These are phyloP conservation scores for Trichoderma breve DNA, from an alignment of 2,329 filamentous ascomycete genomes.

Conservation along the genomic window DNA sequence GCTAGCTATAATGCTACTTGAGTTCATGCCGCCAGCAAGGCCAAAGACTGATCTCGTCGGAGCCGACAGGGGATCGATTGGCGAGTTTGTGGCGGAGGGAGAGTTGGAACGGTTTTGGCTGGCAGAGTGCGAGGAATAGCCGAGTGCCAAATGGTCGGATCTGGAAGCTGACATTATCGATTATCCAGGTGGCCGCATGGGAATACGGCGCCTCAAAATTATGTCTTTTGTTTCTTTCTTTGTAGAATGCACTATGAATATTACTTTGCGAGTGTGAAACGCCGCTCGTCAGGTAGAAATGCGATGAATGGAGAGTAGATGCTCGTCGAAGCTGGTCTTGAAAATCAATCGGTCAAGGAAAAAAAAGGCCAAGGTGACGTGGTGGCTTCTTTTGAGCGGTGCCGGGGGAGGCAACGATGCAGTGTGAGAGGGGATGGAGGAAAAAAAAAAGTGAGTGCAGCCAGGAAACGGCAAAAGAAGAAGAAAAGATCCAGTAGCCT, in stretches of 20 bases:
- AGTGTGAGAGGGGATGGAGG: background rate
- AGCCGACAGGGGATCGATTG: slow-evolving; percentile 68
- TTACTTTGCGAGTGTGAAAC: slow-evolving; percentile 3
- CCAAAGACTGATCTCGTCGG: slow-evolving; percentile 70
- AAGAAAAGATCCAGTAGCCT: slow-evolving; percentile 31
- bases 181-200: slow-evolving; percentile 61
- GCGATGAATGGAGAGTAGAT: slow-evolving; percentile 11
- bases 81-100: slow-evolving; percentile 76
- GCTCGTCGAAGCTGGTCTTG: slow-evolving; percentile 17
- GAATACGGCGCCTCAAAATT: slow-evolving; percentile 26
- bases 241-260: slow-evolving; percentile 12
- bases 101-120: slow-evolving; percentile 69
- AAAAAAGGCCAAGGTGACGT: slow-evolving; percentile 17
- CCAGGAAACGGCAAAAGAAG: slow-evolving; percentile 4
- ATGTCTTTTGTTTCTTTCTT: background rate
- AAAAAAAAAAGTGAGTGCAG: slow-evolving; percentile 10
- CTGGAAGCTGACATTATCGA: slow-evolving; percentile 91
- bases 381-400: slow-evolving; percentile 6
- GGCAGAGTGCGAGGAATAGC: slow-evolving; percentile 70
- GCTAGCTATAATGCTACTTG: slow-evolving; percentile 57
- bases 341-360: slow-evolving; percentile 19
- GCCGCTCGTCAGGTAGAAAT: slow-evolving; percentile 11
- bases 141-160: slow-evolving; percentile 82
- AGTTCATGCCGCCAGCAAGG: slow-evolving; percentile 60
- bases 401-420: slow-evolving; percentile 10